Evolutionary conservation across 129 eudicot species (phyloP), one percentile per base, ranked within the genome.

Genomic region (Kitagawia praeruptora): DNA sequence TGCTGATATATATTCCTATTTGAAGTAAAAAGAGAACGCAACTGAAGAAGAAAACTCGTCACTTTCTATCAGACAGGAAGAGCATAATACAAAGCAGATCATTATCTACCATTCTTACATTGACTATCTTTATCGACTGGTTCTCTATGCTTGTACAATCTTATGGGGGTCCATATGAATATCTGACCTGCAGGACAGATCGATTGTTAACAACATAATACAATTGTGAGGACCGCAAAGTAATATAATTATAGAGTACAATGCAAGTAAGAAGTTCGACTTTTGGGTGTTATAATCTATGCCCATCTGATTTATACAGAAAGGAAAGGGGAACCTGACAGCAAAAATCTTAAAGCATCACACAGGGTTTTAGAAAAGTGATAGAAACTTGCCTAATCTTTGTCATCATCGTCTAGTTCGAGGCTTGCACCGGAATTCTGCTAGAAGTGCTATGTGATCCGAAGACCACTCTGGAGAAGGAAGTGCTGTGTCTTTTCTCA

Each of bases 401-500:
- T 28, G 75, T 23, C 39, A 79, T 85, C 81, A 85, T 72, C 91
- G 93, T 75, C 93, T 85, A 78, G 76, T 75, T 78, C 87, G 84
- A n/a, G 87, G 93, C 78, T 80, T 85, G 77, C 90, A 86, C 28
- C 93, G 93, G 49, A 89, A 89, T 79, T 87, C 93, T 23, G 88
- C 93, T 75, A 89, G 71, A 18, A 89, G 87, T 69, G 93, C 90
- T 71, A 89, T 89, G 81, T 89, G 93, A 76, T 89, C 93, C 1
- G 93, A 89, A 38, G 93, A 89, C 93, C 93, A 89, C 81, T 87
- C 93, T 40, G 93, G 93, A 79, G 93, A 89, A 67, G 93, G 93
- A 79, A 89, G 93, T 15, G 91, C 93, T 28, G 93, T 89, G 75
- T 89, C 87, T 80, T 89, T 89, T 63, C 93, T 78, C 86, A 89